Conservation (phyloP, 2,329 filamentous ascomycete genomes). For the Colletotrichum coccodes region DNA sequence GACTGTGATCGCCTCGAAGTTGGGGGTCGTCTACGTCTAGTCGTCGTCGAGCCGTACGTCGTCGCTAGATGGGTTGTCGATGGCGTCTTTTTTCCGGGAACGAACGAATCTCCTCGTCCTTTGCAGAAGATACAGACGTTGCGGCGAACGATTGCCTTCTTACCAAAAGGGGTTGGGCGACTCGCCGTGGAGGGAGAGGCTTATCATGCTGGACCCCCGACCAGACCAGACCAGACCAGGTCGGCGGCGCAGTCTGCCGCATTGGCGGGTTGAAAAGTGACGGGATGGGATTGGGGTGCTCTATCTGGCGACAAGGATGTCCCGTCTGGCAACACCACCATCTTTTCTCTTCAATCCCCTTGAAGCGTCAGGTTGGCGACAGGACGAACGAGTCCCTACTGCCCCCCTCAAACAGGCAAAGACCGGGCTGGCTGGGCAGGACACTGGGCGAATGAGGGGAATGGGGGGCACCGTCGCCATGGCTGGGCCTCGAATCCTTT, state of each 20-base stretch:
- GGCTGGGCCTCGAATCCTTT: conserved; percentile 6
- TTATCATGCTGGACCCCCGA: conserved; percentile 29
- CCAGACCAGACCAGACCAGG: neutral
- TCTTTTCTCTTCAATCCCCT: neutral
- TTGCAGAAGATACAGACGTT: neutral
- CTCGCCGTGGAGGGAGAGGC: conserved; percentile 20
- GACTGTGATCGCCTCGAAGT: neutral
- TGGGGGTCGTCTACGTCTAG: neutral
- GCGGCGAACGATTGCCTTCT: neutral
- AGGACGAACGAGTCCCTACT: conserved; percentile 14
- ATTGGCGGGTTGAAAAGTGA: conserved; percentile 28
- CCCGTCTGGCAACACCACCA: neutral
- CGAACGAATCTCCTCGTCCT: neutral
- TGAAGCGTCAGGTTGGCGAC: conserved; percentile 2
- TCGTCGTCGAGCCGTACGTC: neutral
- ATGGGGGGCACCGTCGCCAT: neutral
- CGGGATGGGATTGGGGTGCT: conserved; percentile 21
- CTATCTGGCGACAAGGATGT: conserved; percentile 32
- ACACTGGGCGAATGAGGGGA: conserved; percentile 21
- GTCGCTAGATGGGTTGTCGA: neutral
- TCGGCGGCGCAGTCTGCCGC: neutral
- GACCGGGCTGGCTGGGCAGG: neutral
- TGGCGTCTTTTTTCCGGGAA: neutral
- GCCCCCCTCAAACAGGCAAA: conserved; percentile 16
- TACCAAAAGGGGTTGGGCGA: conserved; percentile 22